Percentiles rank a stretch among this genome's conserved stretches.
Evolutionary conservation across 371 early-diverging fungal genomes (phyloP).

Genomic region (Nematocida sp.): DNA sequence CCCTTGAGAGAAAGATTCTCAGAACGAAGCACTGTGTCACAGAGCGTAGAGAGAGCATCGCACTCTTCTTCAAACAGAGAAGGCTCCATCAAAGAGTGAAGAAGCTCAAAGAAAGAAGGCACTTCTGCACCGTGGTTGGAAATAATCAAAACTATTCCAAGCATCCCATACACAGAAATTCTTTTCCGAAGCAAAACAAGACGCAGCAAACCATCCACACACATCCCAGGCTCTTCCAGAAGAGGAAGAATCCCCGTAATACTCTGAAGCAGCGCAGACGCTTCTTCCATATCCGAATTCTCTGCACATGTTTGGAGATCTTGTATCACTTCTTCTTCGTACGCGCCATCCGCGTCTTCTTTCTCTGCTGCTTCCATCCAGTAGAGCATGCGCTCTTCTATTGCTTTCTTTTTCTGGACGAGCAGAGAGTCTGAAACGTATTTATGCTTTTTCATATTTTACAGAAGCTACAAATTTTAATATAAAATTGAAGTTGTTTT

Average conservation of each 20-base stretch:
- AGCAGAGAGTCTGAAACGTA: too few species aligned
- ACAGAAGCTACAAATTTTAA: background rate
- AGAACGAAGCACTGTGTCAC: background rate
- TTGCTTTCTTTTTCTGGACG: too few species aligned
- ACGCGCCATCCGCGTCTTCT: too few species aligned
- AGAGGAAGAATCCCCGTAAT: background rate
- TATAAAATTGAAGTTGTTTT: conserved; percentile 1
- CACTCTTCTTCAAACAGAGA: background rate
- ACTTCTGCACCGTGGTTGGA: conserved; percentile 1
- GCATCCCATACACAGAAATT: background rate
- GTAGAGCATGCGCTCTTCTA: too few species aligned
- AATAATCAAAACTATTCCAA: background rate
- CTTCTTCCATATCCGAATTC: too few species aligned
- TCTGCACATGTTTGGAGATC: too few species aligned
- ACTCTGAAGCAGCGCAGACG: too few species aligned
- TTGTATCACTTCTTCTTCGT: too few species aligned
- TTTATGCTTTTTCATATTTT: background rate
- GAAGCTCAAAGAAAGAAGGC: background rate
- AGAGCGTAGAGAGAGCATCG: background rate
- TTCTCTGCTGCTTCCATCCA: too few species aligned
- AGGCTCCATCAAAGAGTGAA: background rate
- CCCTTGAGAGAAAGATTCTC: background rate
- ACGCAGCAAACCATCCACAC: background rate
- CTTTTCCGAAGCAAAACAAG: background rate
- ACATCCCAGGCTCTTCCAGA: background rate